phyloP scores from a whole-genome alignment of 139 green algal genomes.

The Micractinium sp. region DNA sequence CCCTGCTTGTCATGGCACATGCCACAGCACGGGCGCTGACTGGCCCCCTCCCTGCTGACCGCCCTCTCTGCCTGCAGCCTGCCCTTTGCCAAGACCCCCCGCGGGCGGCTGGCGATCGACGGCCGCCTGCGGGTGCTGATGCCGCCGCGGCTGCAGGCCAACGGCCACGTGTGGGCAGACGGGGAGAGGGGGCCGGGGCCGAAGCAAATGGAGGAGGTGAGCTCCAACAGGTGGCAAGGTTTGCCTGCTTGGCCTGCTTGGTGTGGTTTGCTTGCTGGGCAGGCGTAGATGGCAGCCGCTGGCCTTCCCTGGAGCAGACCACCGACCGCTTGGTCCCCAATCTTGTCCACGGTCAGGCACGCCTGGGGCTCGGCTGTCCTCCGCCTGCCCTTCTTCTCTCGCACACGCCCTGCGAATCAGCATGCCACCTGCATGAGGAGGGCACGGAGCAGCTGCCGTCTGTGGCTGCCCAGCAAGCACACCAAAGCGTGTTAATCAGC shows the following conservation, averaged over 20 bases:
- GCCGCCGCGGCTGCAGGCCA: constrained; percentile 13
- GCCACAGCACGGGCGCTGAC: not conserved
- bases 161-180: not conserved
- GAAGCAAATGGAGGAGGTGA: constrained; percentile 12
- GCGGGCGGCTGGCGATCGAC: constrained; percentile 66
- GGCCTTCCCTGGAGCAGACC: too few species aligned
- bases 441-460: too few species aligned
- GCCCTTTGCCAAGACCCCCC: constrained; percentile 78
- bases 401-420: too few species aligned
- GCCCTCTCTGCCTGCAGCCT: constrained; percentile 75
- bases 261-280: not conserved
- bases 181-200: constrained; percentile 27
- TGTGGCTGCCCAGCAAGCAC: too few species aligned
- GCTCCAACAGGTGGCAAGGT: not conserved
- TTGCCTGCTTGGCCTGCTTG: not conserved
- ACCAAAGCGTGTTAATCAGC: too few species aligned
- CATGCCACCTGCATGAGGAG: too few species aligned
- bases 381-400: too few species aligned
- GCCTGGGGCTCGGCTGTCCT: too few species aligned
- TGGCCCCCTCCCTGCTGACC: constrained; percentile 70
- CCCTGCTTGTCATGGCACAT: not conserved
- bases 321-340: too few species aligned
- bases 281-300: too few species aligned
- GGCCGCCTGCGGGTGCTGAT: constrained; percentile 65
- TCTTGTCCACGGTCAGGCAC: too few species aligned